Evolutionary conservation across 208 protist genomes (phyloP).

Genomic region (Acanthamoeba culbertsoni): DNA sequence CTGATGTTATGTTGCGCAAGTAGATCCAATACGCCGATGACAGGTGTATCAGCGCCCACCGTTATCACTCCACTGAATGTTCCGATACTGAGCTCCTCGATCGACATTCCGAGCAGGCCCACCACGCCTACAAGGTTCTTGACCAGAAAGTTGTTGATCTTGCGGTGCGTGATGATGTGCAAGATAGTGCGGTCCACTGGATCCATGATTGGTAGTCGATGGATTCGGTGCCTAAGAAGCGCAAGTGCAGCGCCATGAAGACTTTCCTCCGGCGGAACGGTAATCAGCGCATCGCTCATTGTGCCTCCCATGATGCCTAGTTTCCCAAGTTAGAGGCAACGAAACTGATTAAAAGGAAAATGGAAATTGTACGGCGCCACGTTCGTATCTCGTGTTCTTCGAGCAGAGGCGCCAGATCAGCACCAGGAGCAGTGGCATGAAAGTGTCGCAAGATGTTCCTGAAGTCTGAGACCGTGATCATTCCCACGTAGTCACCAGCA

Average conservation of each 20-base stretch:
- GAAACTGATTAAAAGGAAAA: neutral
- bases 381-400: conserved; percentile 66
- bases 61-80: conserved; percentile 64
- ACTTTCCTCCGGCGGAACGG: conserved; percentile 67
- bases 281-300: conserved; percentile 60
- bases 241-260: conserved; percentile 54
- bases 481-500: conserved; percentile 67
- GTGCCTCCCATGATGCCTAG: neutral
- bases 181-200: conserved; percentile 72
- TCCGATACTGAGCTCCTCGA: conserved; percentile 66
- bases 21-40: conserved; percentile 65
- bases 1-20: conserved; percentile 64
- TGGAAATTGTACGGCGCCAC: conserved; percentile 2
- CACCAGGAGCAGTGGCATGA: conserved; percentile 52
- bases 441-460: conserved; percentile 75
- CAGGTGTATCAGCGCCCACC: conserved; percentile 62
- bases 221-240: conserved; percentile 68
- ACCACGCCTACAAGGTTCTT: neutral
- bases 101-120: neutral
- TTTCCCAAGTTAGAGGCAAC: neutral
- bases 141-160: conserved; percentile 56
- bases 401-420: conserved; percentile 67
- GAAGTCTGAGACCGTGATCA: conserved; percentile 77
- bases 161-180: conserved; percentile 73
- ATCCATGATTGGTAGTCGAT: conserved; percentile 73